Conservation (phyloP, 768 basidiomycete species). For the Termitomyces eurrhizus region DNA sequence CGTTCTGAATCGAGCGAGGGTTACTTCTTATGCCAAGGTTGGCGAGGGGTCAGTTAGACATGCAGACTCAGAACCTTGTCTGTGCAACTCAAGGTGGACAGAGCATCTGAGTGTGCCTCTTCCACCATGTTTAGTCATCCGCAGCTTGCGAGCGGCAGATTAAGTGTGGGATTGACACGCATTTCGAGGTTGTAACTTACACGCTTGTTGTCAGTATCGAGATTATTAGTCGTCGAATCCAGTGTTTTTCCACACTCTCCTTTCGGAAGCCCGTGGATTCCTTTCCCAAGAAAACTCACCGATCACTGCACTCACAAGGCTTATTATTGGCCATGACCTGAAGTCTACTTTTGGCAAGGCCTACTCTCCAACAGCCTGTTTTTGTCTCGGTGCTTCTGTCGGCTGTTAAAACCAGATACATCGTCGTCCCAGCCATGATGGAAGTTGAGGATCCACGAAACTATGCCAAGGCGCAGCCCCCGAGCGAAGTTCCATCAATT, state of each 20-base stretch:
- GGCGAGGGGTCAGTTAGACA: conserved; percentile 28
- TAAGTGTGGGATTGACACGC: not conserved
- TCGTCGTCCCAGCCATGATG: not conserved
- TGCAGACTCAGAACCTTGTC: not conserved
- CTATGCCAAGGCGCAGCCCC: not conserved
- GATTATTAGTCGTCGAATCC: not conserved
- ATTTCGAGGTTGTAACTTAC: not conserved
- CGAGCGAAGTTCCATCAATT: not conserved
- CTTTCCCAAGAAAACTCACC: not conserved
- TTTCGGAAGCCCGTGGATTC: not conserved
- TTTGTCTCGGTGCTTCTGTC: not conserved
- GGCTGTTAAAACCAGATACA: not conserved
- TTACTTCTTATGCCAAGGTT: conserved; percentile 85
- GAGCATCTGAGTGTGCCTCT: not conserved
- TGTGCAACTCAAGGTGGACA: not conserved
- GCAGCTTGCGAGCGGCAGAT: not conserved
- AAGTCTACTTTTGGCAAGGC: not conserved
- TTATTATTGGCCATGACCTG: not conserved
- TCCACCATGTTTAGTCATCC: not conserved
- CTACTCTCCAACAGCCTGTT: not conserved
- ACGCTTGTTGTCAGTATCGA: not conserved
- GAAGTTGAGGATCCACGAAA: not conserved
- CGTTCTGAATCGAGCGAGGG: conserved; percentile 75
- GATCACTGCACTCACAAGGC: not conserved
- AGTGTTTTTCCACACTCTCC: not conserved